Percentiles rank a stretch among this genome's conserved stretches.
Conservation (phyloP, 345 rosid species). For the Geranium brycei region DNA sequence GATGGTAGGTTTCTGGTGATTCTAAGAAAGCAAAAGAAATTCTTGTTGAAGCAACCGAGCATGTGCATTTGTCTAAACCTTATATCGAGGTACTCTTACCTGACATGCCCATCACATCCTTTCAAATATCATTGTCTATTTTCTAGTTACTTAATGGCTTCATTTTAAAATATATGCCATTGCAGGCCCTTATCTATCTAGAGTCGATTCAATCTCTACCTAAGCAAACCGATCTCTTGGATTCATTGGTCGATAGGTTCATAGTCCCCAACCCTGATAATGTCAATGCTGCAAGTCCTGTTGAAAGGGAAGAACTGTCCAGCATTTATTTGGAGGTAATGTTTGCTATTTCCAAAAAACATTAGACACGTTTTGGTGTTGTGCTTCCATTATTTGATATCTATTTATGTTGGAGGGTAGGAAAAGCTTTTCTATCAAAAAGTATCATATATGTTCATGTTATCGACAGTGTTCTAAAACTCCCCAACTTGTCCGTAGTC, state of each 20-base stretch:
- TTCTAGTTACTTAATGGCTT: background rate
- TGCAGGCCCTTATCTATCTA: conserved; percentile 53
- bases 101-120: background rate
- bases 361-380: background rate
- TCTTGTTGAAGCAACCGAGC: conserved; percentile 57
- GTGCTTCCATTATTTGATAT: background rate
- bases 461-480: no score
- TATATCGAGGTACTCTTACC: conserved; percentile 42
- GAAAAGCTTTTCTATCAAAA: no score
- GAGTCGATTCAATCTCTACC: conserved; percentile 62
- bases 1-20: conserved; percentile 45
- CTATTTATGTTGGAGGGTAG: background rate
- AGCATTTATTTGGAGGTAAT: conserved; percentile 77
- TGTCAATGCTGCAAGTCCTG: conserved; percentile 28
- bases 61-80: conserved; percentile 64
- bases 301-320: conserved; percentile 85
- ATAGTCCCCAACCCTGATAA: conserved; percentile 42
- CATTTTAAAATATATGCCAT: background rate
- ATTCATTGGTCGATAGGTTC: conserved; percentile 58
- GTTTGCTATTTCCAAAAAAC: background rate
- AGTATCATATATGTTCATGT: no score
- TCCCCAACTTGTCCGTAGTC: no score
- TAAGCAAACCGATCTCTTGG: conserved; percentile 60
- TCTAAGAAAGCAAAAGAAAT: conserved; percentile 68
- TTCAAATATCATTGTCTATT: background rate